Base-by-base conservation (phyloP, 2,329 filamentous ascomycete species). In the Fusarium continuum region DNA sequence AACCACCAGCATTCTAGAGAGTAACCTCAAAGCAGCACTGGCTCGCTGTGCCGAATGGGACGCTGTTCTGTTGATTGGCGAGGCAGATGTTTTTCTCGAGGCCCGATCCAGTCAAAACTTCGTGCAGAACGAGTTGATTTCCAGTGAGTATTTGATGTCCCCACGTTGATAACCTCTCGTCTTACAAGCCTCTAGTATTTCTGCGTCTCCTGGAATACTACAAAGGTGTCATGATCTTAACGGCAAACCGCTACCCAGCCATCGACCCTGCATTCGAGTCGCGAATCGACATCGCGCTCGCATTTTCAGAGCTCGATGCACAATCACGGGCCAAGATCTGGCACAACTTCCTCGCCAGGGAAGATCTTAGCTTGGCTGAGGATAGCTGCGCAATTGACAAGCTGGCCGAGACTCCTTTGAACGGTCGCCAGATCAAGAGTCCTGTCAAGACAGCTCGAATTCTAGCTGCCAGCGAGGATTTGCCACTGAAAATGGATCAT, bases 181-280 rank as follows among this genome's bases (percentile, higher is more conserved):
- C 53, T 66, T 4, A 55, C 46, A 4, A 0, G 1, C 4, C 9
- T 29, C 2, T 26, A 66, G 62, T 56, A 4, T 66, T 66, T 22
- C 52, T 78, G 5, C 70, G 72, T 0, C 47, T 72, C 0, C 31
- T 78, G 5, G 76, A 78, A 45, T 77, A 77, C 51, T 77, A 76
- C 38, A 46, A 58, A 2, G 78, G 78, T 0, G 65, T 78, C 23
- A 60, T 79, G 9, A 75, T 76, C 43, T 71, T 80, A 2, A 80
- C 78, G 0, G 80, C 78, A 4, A 81, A 80, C 59, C 72, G 77
- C 3, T 73, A 77, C 8, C 73, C 69, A 26, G 69, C 71, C 13
- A 77, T 82, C 36, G 79, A 81, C 62, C 67, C 71, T 13, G 79
- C 79, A 25, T 77, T 82, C 22, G 77, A 77, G 19, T 76, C 73